Evolutionary conservation across 768 basidiomycete genomes (phyloP).

Genomic region (Tricholoma saponaceum): DNA sequence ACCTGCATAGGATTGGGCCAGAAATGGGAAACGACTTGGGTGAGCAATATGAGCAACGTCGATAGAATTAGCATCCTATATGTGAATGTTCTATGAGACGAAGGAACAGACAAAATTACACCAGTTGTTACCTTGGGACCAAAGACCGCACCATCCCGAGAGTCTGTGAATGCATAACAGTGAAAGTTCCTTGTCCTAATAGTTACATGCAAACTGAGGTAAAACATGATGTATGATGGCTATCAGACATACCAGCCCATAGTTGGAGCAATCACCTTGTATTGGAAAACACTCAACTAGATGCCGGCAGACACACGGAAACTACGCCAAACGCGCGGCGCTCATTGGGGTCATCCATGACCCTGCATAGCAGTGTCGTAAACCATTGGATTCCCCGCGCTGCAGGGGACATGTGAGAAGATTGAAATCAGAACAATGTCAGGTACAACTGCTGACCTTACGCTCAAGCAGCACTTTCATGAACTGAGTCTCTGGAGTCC

Average conservation of each 20-base stretch:
- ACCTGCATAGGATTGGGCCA: conserved; percentile 9
- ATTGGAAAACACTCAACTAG: conserved; percentile 28
- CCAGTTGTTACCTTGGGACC: conserved; percentile 26
- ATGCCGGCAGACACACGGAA: conserved; percentile 30
- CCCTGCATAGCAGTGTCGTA: not conserved
- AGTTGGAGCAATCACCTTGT: conserved; percentile 29
- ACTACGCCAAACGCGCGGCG: conserved; percentile 24
- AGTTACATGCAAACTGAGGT: not conserved
- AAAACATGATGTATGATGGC: not conserved
- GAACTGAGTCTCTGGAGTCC: not conserved
- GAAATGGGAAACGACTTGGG: not conserved
- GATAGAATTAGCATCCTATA: not conserved
- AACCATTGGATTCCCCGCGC: not conserved
- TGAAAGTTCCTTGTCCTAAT: conserved; percentile 28
- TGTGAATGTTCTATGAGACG: not conserved
- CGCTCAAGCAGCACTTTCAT: not conserved
- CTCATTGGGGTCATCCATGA: conserved; percentile 10
- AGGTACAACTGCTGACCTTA: not conserved
- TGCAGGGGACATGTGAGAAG: not conserved
- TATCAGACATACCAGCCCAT: conserved; percentile 11
- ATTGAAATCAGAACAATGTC: not conserved
- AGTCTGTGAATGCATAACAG: conserved; percentile 28
- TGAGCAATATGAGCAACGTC: not conserved
- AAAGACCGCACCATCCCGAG: conserved; percentile 25
- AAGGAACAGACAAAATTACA: conserved; percentile 3